These are phyloP conservation scores for Acanthamoeba healyi DNA, from an alignment of 208 protist genomes.

Conservation along the genomic window DNA sequence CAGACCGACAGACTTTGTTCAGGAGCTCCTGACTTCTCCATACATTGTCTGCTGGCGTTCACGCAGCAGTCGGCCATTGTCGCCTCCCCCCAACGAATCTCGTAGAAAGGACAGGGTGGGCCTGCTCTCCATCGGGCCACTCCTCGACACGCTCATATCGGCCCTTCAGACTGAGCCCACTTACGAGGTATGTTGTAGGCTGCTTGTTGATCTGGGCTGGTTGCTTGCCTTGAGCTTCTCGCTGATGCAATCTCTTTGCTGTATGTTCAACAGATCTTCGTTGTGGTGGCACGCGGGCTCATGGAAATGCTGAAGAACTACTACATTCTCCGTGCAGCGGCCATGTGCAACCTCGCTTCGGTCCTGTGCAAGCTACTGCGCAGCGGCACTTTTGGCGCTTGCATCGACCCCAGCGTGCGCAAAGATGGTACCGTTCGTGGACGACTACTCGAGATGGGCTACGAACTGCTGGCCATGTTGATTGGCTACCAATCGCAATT, in stretches of 20 bases:
- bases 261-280: neutral
- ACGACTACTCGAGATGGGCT: constrained; percentile 26
- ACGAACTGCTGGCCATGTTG: constrained; percentile 26
- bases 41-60: constrained; percentile 41
- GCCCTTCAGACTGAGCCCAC: constrained; percentile 15
- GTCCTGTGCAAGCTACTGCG: constrained; percentile 58
- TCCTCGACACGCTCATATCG: constrained; percentile 33
- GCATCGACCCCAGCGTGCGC: constrained; percentile 27
- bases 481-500: constrained; percentile 57
- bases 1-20: neutral
- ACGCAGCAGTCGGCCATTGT: neutral
- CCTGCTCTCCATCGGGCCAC: neutral
- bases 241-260: neutral
- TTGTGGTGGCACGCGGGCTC: constrained; percentile 27
- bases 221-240: neutral
- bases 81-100: neutral
- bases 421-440: constrained; percentile 1
- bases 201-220: too few relatives aligned
- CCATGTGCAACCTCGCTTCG: constrained; percentile 17
- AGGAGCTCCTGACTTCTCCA: neutral
- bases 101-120: constrained; percentile 12
- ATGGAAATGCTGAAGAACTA: constrained; percentile 65
- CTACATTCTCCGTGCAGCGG: constrained; percentile 35
- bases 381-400: constrained; percentile 42
- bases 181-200: constrained; percentile 37